phyloP scores from a whole-genome alignment of 306 rosid species.

The Lablab purpureus region DNA sequence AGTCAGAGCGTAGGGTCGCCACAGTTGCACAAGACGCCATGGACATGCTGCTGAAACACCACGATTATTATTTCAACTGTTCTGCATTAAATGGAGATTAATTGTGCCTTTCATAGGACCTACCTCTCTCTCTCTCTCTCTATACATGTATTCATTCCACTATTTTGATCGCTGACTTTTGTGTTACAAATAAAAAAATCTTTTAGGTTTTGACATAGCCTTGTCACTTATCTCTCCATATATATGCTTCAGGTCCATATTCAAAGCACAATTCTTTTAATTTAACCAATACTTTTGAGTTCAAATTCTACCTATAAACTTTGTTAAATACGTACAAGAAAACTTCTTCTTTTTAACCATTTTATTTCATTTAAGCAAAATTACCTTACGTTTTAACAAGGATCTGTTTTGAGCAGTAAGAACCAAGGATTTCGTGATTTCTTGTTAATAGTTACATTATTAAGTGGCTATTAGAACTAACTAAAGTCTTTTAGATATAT shows the following conservation, averaged over 20 bases:
- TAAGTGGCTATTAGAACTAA: background rate
- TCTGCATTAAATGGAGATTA: background rate
- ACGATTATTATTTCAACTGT: background rate
- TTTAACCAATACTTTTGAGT: too few species aligned
- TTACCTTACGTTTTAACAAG: too few species aligned
- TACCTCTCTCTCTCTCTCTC: background rate
- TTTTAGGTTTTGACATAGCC: background rate
- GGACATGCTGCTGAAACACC: background rate
- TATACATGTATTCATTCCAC: background rate
- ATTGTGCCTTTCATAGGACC: conserved; percentile 52
- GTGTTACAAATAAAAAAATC: background rate
- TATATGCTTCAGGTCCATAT: background rate
- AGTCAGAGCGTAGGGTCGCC: conserved; percentile 51
- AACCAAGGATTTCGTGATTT: background rate
- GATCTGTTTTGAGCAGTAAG: too few species aligned
- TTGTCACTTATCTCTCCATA: background rate
- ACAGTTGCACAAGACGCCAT: conserved; percentile 6
- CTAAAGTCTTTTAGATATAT: too few species aligned
- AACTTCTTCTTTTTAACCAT: too few species aligned
- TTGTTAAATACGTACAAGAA: too few species aligned
- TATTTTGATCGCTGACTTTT: conserved; percentile 26
- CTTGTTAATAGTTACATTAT: too few species aligned
- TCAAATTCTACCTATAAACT: background rate
- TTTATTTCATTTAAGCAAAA: too few species aligned
- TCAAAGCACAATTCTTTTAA: background rate